phyloP scores from a whole-genome alignment of 805 yeast genomes.

The Schizosaccharomyces octosporus region DNA sequence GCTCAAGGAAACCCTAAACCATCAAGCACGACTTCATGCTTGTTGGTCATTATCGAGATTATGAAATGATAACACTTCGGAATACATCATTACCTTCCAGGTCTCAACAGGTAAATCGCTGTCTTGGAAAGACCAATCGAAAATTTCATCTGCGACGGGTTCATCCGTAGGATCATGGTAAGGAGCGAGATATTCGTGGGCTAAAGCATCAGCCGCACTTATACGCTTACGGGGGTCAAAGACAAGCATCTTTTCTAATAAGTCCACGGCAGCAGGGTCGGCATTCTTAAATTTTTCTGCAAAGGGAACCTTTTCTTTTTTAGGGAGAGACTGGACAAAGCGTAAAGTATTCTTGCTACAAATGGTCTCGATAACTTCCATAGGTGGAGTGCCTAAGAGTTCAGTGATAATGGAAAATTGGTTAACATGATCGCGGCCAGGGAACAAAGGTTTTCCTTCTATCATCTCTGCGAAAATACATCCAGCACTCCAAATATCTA shows the following conservation, averaged over 20 bases:
- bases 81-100: constrained; percentile 98
- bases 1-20: neutral
- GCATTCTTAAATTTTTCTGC: constrained; percentile 53
- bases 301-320: constrained; percentile 76
- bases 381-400: constrained; percentile 84
- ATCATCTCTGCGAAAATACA: constrained; percentile 95
- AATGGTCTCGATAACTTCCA: constrained; percentile 84
- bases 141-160: constrained; percentile 74
- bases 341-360: constrained; percentile 84
- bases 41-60: constrained; percentile 33
- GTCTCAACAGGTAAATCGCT: constrained; percentile 94
- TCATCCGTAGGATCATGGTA: constrained; percentile 96
- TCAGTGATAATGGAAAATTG: constrained; percentile 94
- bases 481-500: constrained; percentile 94
- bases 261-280: constrained; percentile 56
- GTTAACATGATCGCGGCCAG: constrained; percentile 95
- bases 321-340: constrained; percentile 82
- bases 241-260: constrained; percentile 69
- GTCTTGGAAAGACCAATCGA: constrained; percentile 91
- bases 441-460: constrained; percentile 88
- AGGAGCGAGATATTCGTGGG: constrained; percentile 77
- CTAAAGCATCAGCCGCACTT: constrained; percentile 71
- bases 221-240: constrained; percentile 89
- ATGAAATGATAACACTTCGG: constrained; percentile 88
- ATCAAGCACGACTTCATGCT: constrained; percentile 5